These are phyloP conservation scores for Biancaea sappan DNA, from an alignment of 306 rosid species.

Conservation along the genomic window DNA sequence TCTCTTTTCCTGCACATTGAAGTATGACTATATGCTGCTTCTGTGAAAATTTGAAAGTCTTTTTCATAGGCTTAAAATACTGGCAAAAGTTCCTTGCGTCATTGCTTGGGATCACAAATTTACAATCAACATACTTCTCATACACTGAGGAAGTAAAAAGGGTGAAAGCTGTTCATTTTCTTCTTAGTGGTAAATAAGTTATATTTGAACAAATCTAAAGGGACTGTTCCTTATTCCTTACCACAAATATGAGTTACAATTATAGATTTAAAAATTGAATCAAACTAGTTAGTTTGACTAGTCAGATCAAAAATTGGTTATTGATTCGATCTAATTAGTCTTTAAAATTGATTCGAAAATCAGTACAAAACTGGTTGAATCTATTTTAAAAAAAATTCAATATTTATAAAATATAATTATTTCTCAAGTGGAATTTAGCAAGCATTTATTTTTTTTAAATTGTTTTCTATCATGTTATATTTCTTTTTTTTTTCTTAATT, in stretches of 20 bases:
- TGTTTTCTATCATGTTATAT: no score
- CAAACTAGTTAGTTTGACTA: no score
- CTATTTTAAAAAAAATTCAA: no score
- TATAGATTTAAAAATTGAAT: no score
- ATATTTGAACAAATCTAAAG: conserved; percentile 13
- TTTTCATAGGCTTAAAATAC: conserved; percentile 12
- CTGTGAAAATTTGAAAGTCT: conserved; percentile 5
- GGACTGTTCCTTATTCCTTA: conserved; percentile 17
- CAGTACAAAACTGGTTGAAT: no score
- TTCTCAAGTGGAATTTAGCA: no score
- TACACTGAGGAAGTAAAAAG: neutral
- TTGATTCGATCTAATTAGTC: no score
- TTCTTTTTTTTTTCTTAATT: no score
- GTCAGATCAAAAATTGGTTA: no score
- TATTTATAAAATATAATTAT: no score
- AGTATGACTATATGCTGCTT: neutral
- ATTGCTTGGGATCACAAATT: conserved; percentile 3
- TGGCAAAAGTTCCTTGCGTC: conserved; percentile 14
- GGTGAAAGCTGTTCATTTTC: conserved; percentile 12
- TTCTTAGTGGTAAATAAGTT: neutral
- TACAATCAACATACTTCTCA: conserved; percentile 28
- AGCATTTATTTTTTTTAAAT: no score
- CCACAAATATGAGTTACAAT: neutral
- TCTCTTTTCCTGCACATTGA: neutral
- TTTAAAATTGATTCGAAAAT: no score